Evolutionary conservation across 495 filamentous ascomycete genomes (phyloP), one percentile per base, ranked within the genome.

Genomic region (Bacidia rubella): DNA sequence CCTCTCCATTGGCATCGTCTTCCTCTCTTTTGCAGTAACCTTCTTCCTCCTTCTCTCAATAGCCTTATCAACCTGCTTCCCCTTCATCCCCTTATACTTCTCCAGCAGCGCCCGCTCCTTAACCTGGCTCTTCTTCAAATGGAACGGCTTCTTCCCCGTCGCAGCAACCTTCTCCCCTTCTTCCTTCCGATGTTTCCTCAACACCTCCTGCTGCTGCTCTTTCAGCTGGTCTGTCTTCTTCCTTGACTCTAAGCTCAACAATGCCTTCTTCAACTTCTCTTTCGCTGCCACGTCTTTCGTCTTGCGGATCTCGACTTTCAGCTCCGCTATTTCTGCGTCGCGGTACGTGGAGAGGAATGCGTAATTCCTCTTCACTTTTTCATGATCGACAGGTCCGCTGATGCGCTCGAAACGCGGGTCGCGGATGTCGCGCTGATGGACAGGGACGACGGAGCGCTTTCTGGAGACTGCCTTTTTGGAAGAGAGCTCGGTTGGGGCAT

Each of bases 141-240:
- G 95, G 63, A 89, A 98, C 4, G 90, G 90, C 73, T 80, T 81
- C 79, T 97, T 95, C 21, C 92, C 92, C 68, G 88, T 77, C 59
- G 73, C 76, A 7, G 9, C 19, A 25, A 97, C 78, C 51, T 83
- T 65, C 66, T 88, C 82, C 67, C 85, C 86, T 76, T 98, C 92
- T 60, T 80, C 71, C 68, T 76, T 80, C 57, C 83, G 78, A 66
- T 95, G 88, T 64, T 82, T 77, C 24, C 75, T 70, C 29, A 86
- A 50, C 10, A 96, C 65, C 55, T 78, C 73, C 53, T 73, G 66
- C 65, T 83, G 76, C 20, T 79, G 72, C 47, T 86, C 83, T 61
- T 82, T 84, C 43, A 74, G 68, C 53, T 77, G 68, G 55, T 83
- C 74, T 19, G 85, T 71, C 61, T 84, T 81, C 66, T 84, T 74